phyloP scores from a whole-genome alignment of 345 rosid genomes.

The Aquilaria yunnanensis region DNA sequence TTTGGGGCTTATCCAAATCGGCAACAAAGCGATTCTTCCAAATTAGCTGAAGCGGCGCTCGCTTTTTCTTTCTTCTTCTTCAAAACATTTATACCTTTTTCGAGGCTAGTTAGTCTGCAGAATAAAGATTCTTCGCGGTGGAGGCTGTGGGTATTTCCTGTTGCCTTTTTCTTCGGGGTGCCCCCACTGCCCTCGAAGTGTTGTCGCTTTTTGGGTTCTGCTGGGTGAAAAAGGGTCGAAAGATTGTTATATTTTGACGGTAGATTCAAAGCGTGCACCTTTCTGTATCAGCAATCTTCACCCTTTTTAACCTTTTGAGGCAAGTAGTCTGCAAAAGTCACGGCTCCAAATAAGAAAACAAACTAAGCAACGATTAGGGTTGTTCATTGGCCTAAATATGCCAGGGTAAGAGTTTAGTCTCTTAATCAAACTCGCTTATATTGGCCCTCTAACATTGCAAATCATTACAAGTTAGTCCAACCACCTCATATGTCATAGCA shows the following conservation, averaged over 20 bases:
- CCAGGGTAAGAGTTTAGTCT: too few relatives aligned
- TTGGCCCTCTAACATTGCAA: too few relatives aligned
- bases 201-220: background rate
- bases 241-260: background rate
- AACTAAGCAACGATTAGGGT: too few relatives aligned
- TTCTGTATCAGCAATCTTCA: too few relatives aligned
- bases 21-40: conserved; percentile 9
- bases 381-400: too few relatives aligned
- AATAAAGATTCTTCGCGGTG: conserved; percentile 18
- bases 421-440: too few relatives aligned
- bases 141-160: background rate
- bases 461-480: too few relatives aligned
- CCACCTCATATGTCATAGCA: too few relatives aligned
- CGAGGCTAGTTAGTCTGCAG: background rate
- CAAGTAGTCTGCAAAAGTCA: too few relatives aligned
- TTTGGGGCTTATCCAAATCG: background rate
- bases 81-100: background rate
- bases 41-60: background rate
- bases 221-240: background rate
- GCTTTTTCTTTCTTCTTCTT: background rate
- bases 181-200: background rate
- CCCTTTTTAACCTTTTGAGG: too few relatives aligned
- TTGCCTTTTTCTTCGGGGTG: background rate
- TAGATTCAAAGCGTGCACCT: background rate
- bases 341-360: too few relatives aligned